Evolutionary conservation across 2,329 filamentous ascomycete genomes (phyloP).

Genomic region (Pseudonectria foliicola): DNA sequence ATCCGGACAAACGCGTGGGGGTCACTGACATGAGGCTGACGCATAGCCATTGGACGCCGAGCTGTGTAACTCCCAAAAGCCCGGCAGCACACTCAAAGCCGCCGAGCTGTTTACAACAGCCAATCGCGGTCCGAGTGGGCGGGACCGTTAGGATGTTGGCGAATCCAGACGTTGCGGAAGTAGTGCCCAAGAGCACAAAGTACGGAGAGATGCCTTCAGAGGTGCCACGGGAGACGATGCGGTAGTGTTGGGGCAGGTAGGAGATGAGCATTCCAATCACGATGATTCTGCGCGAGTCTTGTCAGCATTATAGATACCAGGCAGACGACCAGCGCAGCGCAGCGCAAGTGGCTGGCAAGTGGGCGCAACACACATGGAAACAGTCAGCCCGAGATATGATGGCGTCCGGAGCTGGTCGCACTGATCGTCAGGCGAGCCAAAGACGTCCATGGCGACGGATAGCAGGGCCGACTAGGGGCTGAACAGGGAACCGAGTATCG

Average conservation of each 20-base stretch:
- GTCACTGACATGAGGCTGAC: constrained; percentile 77
- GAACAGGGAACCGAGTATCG: not conserved
- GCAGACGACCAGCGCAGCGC: not conserved
- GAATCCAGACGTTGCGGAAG: constrained; percentile 80
- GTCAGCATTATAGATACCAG: constrained; percentile 3
- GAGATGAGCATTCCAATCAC: constrained; percentile 83
- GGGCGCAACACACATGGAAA: constrained; percentile 43
- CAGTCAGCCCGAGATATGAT: constrained; percentile 46
- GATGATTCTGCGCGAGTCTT: constrained; percentile 49
- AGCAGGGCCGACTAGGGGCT: constrained; percentile 2
- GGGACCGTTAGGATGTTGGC: constrained; percentile 87
- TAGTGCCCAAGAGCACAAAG: constrained; percentile 89
- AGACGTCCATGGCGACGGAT: constrained; percentile 20
- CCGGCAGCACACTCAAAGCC: constrained; percentile 79
- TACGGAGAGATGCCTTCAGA: constrained; percentile 94
- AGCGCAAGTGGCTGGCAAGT: not conserved
- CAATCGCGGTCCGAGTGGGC: constrained; percentile 73
- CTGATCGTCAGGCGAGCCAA: constrained; percentile 15
- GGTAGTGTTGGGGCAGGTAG: constrained; percentile 89
- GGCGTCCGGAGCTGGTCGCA: constrained; percentile 48
- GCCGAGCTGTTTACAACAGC: constrained; percentile 77
- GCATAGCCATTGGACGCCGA: constrained; percentile 86
- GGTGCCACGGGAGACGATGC: constrained; percentile 77
- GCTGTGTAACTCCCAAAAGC: constrained; percentile 80
- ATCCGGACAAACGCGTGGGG: not conserved